Evolutionary conservation across 73 alveolate genomes (phyloP), one percentile per base, ranked within the genome.

Genomic region (Uronychia setigera): DNA sequence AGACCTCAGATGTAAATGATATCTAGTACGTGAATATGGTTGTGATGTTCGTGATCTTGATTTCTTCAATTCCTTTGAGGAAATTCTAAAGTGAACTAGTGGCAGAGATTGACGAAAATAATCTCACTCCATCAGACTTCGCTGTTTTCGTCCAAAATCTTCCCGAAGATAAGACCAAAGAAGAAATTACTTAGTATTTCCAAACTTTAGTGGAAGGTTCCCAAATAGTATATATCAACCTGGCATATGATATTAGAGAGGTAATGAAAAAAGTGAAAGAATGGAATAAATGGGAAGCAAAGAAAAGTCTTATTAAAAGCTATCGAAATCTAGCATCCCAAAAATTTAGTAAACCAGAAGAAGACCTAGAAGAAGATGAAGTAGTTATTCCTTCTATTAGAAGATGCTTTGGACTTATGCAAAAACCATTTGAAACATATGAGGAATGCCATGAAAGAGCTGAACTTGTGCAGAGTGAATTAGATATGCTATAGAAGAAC

Each of bases 81-180:
- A 74, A 75, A 32, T 29, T 27, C 59, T 78, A 82, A 67, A 14
- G 32, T 1, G 33, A 60, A 35, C 58, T 82, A 1, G 79, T 46
- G 5, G 67, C 67, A 11, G 67, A 80, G 32, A 30, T 80, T 29
- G 86, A 80, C 57, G 86, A 80, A 28, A 80, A 33, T 26, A 80
- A 80, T 28, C 29, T 80, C 14, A 29, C 86, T 0, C 86, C 86
- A 1, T 26, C 78, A 27, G 86, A 80, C 86, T 80, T 80, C 58
- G 58, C 79, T n/a, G 79, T 80, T 19, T 28, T 80, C 59, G 28
- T 80, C 5, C 31, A 26, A 28, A 80, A 80, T 29, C 79, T 80
- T 0, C 86, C 86, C 0, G 31, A 32, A 19, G 89, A 82, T 29
- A 58, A 35, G 33, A 35, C 81, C 26, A 29, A 33, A 29, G 82